Evolutionary conservation across 768 basidiomycete species (phyloP).

Genomic region (Boletus sensibilis): DNA sequence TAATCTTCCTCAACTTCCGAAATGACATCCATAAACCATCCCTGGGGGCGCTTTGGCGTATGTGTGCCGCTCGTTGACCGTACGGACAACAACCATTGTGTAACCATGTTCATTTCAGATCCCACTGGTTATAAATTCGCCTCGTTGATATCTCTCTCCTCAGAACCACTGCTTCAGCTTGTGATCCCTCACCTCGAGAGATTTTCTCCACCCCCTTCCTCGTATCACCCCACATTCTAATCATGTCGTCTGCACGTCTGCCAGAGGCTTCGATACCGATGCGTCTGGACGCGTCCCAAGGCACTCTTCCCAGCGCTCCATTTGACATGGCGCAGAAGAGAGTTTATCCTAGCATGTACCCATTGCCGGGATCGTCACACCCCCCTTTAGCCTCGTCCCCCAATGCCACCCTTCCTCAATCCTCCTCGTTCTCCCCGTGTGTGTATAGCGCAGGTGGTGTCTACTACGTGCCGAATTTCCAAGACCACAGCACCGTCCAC

Average conservation of each 20-base stretch:
- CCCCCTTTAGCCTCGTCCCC: neutral
- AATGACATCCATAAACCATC: neutral
- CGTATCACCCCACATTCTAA: neutral
- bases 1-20: neutral
- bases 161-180: neutral
- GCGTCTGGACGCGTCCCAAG: neutral
- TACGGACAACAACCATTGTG: neutral
- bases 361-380: neutral
- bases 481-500: neutral
- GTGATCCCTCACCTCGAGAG: too few species aligned
- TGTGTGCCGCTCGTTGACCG: neutral
- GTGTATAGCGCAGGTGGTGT: neutral
- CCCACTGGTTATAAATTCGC: neutral
- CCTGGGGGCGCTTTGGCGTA: conserved; percentile 2
- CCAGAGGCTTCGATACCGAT: neutral
- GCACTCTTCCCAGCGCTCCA: too few species aligned
- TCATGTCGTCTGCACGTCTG: neutral
- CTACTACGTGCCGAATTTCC: neutral
- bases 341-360: neutral
- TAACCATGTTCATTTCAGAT: neutral
- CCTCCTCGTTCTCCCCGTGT: neutral
- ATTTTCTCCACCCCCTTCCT: neutral
- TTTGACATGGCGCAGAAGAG: too few species aligned
- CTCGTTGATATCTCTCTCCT: neutral
- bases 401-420: neutral